Evolutionary conservation across 176 grass and related monocot genomes (phyloP), one percentile per base, ranked within the genome.

Genomic region (Metroxylon sagu): DNA sequence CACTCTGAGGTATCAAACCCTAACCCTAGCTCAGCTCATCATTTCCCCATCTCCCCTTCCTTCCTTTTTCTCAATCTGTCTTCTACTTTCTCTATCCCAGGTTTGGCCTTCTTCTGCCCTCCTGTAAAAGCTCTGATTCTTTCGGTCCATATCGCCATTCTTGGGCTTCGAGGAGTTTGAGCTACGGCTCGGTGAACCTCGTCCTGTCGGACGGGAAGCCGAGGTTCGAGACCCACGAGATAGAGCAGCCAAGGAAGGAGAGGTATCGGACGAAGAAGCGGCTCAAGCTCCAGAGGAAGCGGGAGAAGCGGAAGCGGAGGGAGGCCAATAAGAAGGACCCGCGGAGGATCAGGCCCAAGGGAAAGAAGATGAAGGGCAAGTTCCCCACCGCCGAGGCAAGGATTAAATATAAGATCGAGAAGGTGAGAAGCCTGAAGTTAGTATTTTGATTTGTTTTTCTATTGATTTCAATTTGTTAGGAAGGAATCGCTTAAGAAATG

Each of bases 351-450:
- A 79, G 76, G 53, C 92, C 84, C 14, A 97, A 97, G 53, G 92
- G 84, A 8, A 85, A 82, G 73, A 96, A 88, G 56, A 73, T 74
- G 53, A 97, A 91, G 67, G 78, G 83, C 29, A 80, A 84, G 68
- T 97, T 91, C 64, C 84, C 87, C 65, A 91, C 87, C 16, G 70
- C 83, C 54, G 87, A 84, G 57, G 81, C 81, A 62, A 72, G 78
- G 27, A 79, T 91, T 35, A 84, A 91, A 69, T 85, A 91, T 76
- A 97, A 97, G 75, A 90, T 97, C 15, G 81, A 97, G 66, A 97
- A 83, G 87, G 92, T 97, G 70, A 27, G 4, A 64, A 61, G 25
- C 29, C 55, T 19, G 18, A 53, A 65, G 26, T 31, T 16, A 27
- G 28, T 67, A 4, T 48, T 53, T 3, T 74, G 30, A 4, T 67